phyloP scores from a whole-genome alignment of 129 eudicot genomes.

The Silybum marianum region DNA sequence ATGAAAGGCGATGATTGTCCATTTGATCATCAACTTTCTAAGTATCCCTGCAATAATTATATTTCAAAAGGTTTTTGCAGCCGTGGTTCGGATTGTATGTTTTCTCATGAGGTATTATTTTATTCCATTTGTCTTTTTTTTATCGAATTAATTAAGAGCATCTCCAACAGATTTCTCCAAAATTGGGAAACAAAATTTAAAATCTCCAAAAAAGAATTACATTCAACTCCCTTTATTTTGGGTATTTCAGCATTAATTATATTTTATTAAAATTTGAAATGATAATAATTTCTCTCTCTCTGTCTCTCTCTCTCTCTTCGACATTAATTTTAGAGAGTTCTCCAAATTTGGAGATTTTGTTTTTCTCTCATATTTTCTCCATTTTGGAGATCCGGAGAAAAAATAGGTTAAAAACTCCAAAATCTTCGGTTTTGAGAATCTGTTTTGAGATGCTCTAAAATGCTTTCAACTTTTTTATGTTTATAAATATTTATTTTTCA shows the following conservation, averaged over 20 bases:
- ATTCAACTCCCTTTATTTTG: not conserved
- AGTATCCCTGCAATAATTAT: constrained; percentile 72
- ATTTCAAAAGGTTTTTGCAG: constrained; percentile 58
- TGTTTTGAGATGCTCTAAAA: not conserved
- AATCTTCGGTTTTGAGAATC: not conserved
- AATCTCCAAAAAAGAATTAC: not conserved
- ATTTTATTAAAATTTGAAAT: not conserved
- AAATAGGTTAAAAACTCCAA: not conserved
- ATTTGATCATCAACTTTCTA: constrained; percentile 82
- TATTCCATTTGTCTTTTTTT: not conserved
- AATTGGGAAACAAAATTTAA: not conserved
- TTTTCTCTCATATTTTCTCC: not conserved
- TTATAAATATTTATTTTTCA: constrained; percentile 12
- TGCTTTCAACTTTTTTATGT: not conserved
- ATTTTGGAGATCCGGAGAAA: not conserved
- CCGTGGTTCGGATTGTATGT: constrained; percentile 79
- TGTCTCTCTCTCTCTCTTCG: not conserved
- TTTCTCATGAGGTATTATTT: constrained; percentile 73
- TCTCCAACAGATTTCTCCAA: not conserved
- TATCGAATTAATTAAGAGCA: not conserved
- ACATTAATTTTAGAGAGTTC: not conserved
- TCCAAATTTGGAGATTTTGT: not conserved
- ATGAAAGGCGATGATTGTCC: constrained; percentile 96
- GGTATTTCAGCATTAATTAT: not conserved
- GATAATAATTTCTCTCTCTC: not conserved